Percentiles rank a stretch among this genome's conserved stretches.
Evolutionary conservation across 805 yeast genomes (phyloP).

Genomic region (Peterozyma toletana): DNA sequence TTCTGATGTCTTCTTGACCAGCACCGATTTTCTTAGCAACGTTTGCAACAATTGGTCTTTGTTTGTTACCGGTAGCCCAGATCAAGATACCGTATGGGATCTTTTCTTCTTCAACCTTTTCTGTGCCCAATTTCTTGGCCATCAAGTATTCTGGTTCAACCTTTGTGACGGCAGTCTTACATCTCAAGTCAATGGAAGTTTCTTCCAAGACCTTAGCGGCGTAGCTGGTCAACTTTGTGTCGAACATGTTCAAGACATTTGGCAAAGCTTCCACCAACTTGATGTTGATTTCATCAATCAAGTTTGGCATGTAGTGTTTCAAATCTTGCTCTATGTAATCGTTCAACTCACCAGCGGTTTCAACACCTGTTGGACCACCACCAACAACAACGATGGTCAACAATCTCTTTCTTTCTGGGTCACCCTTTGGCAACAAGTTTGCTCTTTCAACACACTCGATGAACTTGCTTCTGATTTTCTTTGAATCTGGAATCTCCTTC

Average conservation of each 20-base stretch:
- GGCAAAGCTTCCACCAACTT: slow-evolving; percentile 48
- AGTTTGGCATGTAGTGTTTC: slow-evolving; percentile 46
- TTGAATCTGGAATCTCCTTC: slow-evolving; percentile 45
- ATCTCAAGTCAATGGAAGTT: slow-evolving; percentile 38
- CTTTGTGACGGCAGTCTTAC: slow-evolving; percentile 43
- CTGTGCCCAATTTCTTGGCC: slow-evolving; percentile 37
- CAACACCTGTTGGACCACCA: slow-evolving; percentile 57
- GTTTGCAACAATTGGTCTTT: slow-evolving; percentile 37
- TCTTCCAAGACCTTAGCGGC: slow-evolving; percentile 44
- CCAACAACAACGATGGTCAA: slow-evolving; percentile 47
- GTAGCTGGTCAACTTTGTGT: slow-evolving; percentile 41
- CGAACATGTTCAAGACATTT: slow-evolving; percentile 44
- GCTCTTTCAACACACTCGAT: slow-evolving; percentile 50
- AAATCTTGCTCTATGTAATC: slow-evolving; percentile 51
- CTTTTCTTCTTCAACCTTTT: slow-evolving; percentile 28
- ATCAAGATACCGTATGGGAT: slow-evolving; percentile 49
- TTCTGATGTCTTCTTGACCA: slow-evolving; percentile 45
- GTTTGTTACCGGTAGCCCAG: slow-evolving; percentile 55
- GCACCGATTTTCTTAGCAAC: slow-evolving; percentile 33
- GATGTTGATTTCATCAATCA: slow-evolving; percentile 40
- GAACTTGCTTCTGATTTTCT: slow-evolving; percentile 37
- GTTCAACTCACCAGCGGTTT: slow-evolving; percentile 49
- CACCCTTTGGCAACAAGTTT: slow-evolving; percentile 41
- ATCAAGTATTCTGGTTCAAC: slow-evolving; percentile 34
- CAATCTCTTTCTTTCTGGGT: slow-evolving; percentile 44